Evolutionary conservation across 148 eudicot genomes (phyloP), one percentile per base, ranked within the genome.

Genomic region (Amaranthus palmeri): DNA sequence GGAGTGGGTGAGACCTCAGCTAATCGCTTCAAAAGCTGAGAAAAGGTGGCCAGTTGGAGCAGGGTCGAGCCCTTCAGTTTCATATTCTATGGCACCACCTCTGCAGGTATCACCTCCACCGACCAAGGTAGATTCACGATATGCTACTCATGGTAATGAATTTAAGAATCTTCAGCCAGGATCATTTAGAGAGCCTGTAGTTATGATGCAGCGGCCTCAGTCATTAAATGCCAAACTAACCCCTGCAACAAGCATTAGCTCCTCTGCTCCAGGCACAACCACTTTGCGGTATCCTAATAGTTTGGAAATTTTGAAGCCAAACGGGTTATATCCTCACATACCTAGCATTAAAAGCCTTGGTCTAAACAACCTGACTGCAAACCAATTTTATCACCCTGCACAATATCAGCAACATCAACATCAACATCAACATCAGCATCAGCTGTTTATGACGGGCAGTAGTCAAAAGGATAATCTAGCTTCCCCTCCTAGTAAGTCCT

Each of bases 161-260:
- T 60, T 81, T 72, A 95, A 87, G 84, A 83, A 69, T 63, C 72
- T 85, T 70, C 96, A 88, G 63, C 81, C 82, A 52, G 92, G 91
- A 71, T 61, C 89, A 5, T 81, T 85, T 48, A 83, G 85, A 70
- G 99, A 90, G 72, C 99, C 96, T 45, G 85, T 95, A 65, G 76
- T 87, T 55, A 81, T 95, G 79, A 88, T 95, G 91, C 97, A 95
- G 79, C 81, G 96, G 65, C 87, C 92, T 3, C 91, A 86, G 84
- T 86, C 89, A 11, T 80, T 80, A 54, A 89, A 85, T 74, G 17
- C 78, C 51, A 90, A 87, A 79, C 85, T 73, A 68, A 48, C 75
- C 70, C 78, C 88, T 10, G 70, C 77, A 15, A 63, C 86, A 50
- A 87, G 82, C 88, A 78, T 86, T 47, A 82, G 86, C 74, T 84